phyloP scores from a whole-genome alignment of 768 basidiomycete genomes.

The Gloeophyllum trabeum region DNA sequence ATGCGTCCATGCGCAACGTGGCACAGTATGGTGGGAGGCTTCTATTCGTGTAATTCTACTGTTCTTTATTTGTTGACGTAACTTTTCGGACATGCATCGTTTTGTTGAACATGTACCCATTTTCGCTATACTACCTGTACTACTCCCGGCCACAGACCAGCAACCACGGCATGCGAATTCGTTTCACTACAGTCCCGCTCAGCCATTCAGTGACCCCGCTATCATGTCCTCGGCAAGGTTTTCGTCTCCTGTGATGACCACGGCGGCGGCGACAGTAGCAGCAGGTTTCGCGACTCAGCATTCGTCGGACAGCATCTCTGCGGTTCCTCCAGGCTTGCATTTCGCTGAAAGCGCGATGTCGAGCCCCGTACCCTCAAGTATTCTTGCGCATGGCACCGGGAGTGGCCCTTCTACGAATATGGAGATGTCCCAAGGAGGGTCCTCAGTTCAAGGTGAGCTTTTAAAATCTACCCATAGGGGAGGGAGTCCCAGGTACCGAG shows the following conservation, averaged over 20 bases:
- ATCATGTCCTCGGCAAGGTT: slow-evolving; percentile 66
- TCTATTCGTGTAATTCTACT: slow-evolving; percentile 25
- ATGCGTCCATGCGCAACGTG: slow-evolving; percentile 20
- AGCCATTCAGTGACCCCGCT: slow-evolving; percentile 62
- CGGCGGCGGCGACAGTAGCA: slow-evolving; percentile 11
- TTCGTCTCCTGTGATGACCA: slow-evolving; percentile 28
- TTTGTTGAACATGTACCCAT: slow-evolving; percentile 14
- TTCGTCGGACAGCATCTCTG: background rate
- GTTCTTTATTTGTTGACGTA: slow-evolving; percentile 16
- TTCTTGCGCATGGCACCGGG: slow-evolving; percentile 11
- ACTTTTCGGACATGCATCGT: slow-evolving; percentile 4
- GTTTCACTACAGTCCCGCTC: no score
- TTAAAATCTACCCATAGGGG: slow-evolving; percentile 46
- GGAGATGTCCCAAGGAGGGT: slow-evolving; percentile 23
- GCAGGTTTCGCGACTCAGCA: background rate
- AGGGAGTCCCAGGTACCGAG: slow-evolving; percentile 76
- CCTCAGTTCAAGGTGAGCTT: slow-evolving; percentile 57
- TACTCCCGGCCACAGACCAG: no score
- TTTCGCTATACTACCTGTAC: slow-evolving; percentile 14
- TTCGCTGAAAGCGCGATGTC: slow-evolving; percentile 24
- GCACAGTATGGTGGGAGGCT: slow-evolving; percentile 33
- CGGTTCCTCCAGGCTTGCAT: slow-evolving; percentile 57
- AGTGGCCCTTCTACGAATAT: slow-evolving; percentile 11
- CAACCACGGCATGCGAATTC: no score
- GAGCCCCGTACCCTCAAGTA: slow-evolving; percentile 21